Percentiles rank a stretch among this genome's conserved stretches.
These are phyloP conservation scores for Lipomyces oligophaga DNA, from an alignment of 805 yeast genomes.

Conservation along the genomic window DNA sequence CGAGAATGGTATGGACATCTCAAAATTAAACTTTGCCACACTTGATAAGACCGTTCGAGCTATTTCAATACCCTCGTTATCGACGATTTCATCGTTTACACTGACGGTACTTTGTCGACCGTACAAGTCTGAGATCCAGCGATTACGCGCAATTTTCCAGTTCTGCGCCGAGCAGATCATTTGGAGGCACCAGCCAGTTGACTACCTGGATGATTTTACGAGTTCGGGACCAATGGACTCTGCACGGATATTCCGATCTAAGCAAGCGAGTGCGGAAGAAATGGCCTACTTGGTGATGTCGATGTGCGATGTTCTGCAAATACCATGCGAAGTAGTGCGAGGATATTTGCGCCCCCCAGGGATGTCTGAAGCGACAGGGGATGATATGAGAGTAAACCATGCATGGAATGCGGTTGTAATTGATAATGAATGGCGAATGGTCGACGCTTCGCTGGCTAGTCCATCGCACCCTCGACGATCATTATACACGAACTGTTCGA, in stretches of 20 bases:
- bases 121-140: constrained; percentile 53
- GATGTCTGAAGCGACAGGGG: constrained; percentile 49
- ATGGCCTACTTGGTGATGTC: constrained; percentile 71
- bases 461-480: constrained; percentile 50
- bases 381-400: constrained; percentile 58
- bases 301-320: constrained; percentile 64
- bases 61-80: constrained; percentile 31
- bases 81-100: constrained; percentile 55
- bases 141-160: constrained; percentile 60
- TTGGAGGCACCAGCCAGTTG: constrained; percentile 36
- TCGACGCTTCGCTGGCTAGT: constrained; percentile 70
- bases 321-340: constrained; percentile 69
- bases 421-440: constrained; percentile 71
- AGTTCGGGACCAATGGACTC: constrained; percentile 27
- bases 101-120: constrained; percentile 50
- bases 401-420: constrained; percentile 81
- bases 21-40: constrained; percentile 16
- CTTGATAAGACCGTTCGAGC: constrained; percentile 23
- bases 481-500: constrained; percentile 40
- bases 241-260: constrained; percentile 39
- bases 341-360: constrained; percentile 85
- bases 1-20: constrained; percentile 19
- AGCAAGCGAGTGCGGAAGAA: constrained; percentile 64
- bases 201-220: constrained; percentile 30
- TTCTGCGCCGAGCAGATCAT: constrained; percentile 59